Evolutionary conservation across 2,329 filamentous ascomycete species (phyloP).

Genomic region (Colletotrichum truncatum): DNA sequence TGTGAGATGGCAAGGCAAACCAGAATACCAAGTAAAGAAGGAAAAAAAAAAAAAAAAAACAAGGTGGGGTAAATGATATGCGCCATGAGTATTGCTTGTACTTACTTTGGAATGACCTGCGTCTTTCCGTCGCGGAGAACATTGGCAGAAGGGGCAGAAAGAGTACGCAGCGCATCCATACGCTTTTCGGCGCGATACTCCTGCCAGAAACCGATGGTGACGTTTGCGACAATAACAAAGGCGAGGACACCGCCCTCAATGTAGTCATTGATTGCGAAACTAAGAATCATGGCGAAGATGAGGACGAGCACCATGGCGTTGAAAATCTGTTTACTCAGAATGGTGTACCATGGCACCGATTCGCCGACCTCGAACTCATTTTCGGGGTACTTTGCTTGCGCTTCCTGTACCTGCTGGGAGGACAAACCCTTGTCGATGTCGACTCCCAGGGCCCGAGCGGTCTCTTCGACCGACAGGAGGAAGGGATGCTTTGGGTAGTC

Average conservation of each 20-base stretch:
- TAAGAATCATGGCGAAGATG: conserved; percentile 78
- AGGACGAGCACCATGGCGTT: conserved; percentile 85
- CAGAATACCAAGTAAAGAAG: conserved; percentile 29
- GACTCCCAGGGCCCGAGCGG: conserved; percentile 69
- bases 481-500: conserved; percentile 66
- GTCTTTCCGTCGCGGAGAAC: conserved; percentile 69
- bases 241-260: conserved; percentile 75
- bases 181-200: conserved; percentile 73
- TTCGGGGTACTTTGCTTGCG: conserved; percentile 67
- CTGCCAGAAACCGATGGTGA: conserved; percentile 73
- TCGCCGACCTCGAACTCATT: conserved; percentile 78
- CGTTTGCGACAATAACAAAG: conserved; percentile 75
- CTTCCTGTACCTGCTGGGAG: conserved; percentile 64
- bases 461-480: conserved; percentile 68
- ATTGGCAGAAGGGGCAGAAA: conserved; percentile 70
- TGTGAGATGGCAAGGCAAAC: too few relatives aligned
- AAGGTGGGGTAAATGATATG: background rate
- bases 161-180: conserved; percentile 70
- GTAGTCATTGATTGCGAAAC: conserved; percentile 73
- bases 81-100: conserved; percentile 30
- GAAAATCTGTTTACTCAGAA: conserved; percentile 75
- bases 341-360: conserved; percentile 75
- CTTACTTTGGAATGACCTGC: conserved; percentile 66
- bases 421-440: conserved; percentile 74
- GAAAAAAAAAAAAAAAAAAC: background rate